Percentiles rank a stretch among this genome's conserved stretches.
Evolutionary conservation across 2,329 filamentous ascomycete species (phyloP).

Genomic region (Bipolaris bicolor): DNA sequence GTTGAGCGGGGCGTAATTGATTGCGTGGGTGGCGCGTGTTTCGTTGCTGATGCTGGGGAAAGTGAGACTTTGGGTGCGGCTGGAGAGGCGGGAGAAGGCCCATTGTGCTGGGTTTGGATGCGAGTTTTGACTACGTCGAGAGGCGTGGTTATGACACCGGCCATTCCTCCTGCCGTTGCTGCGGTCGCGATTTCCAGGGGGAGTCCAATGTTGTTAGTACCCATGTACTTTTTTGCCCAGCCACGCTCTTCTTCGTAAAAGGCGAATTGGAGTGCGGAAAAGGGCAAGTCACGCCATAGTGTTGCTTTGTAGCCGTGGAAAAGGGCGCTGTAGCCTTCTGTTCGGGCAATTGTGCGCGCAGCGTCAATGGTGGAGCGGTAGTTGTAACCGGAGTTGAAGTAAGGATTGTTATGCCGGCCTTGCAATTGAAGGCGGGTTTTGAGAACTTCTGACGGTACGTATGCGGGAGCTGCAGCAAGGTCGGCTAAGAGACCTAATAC

Average conservation of each 20-base stretch:
- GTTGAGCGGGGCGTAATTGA: constrained; percentile 33
- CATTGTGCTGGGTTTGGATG: constrained; percentile 86
- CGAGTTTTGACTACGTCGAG: constrained; percentile 97
- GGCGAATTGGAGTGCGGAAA: constrained; percentile 95
- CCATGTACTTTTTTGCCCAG: constrained; percentile 78
- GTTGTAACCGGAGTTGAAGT: constrained; percentile 94
- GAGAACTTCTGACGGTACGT: constrained; percentile 95
- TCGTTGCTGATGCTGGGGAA: constrained; percentile 33
- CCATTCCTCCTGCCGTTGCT: constrained; percentile 86
- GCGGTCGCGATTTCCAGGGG: constrained; percentile 87
- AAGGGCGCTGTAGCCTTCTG: constrained; percentile 82
- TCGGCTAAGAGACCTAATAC: constrained; percentile 84
- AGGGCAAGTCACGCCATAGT: constrained; percentile 90
- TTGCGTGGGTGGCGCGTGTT: constrained; percentile 38
- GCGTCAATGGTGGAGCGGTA: constrained; percentile 88
- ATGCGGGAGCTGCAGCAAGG: constrained; percentile 87
- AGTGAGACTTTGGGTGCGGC: constrained; percentile 21
- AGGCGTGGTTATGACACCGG: constrained; percentile 92
- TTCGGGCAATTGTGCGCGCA: constrained; percentile 78
- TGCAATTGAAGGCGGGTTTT: constrained; percentile 97
- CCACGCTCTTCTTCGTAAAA: constrained; percentile 95
- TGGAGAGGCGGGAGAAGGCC: constrained; percentile 22
- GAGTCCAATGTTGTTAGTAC: constrained; percentile 82
- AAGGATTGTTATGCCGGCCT: constrained; percentile 92
- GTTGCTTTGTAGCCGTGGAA: constrained; percentile 99